Conservation (phyloP, 2,329 filamentous ascomycete genomes). For the Trematosphaeria pertusa region DNA sequence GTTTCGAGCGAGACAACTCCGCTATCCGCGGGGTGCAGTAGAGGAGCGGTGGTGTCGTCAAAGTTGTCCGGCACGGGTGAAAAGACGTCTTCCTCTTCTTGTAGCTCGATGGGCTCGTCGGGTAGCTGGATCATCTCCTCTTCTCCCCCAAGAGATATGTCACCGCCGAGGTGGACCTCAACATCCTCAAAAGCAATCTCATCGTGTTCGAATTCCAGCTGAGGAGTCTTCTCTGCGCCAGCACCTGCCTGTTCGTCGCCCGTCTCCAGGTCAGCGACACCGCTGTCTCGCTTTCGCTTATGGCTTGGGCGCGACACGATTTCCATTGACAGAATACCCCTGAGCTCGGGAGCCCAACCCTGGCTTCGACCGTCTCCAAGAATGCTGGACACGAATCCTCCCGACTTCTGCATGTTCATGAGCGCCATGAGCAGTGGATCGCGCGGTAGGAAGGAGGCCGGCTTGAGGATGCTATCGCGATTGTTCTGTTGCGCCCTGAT, state of each 20-base stretch:
- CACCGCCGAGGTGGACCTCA: slow-evolving; percentile 52
- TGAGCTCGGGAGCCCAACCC: slow-evolving; percentile 90
- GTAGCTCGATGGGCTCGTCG: slow-evolving; percentile 30
- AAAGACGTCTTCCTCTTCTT: slow-evolving; percentile 47
- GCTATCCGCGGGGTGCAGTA: slow-evolving; percentile 81
- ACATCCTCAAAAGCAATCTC: slow-evolving; percentile 55
- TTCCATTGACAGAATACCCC: slow-evolving; percentile 89
- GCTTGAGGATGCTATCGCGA: slow-evolving; percentile 83
- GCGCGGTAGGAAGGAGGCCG: slow-evolving; percentile 81
- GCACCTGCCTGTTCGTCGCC: slow-evolving; percentile 65
- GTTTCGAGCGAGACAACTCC: slow-evolving; percentile 90
- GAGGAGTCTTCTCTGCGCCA: slow-evolving; percentile 68
- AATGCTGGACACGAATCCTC: slow-evolving; percentile 86
- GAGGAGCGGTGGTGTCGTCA: slow-evolving; percentile 77
- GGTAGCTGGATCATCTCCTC: slow-evolving; percentile 40
- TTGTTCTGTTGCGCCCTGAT: slow-evolving; percentile 89
- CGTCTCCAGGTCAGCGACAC: slow-evolving; percentile 78
- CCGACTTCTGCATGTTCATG: slow-evolving; percentile 89
- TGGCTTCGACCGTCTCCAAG: slow-evolving; percentile 80
- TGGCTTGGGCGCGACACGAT: slow-evolving; percentile 78
- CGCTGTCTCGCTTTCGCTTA: slow-evolving; percentile 93
- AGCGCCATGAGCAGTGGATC: slow-evolving; percentile 87
- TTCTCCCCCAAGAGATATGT: slow-evolving; percentile 32
- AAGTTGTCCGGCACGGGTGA: slow-evolving; percentile 63
- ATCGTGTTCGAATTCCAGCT: slow-evolving; percentile 63